Base-by-base conservation (phyloP, 805 yeast species). In the Ogataea minuta region DNA sequence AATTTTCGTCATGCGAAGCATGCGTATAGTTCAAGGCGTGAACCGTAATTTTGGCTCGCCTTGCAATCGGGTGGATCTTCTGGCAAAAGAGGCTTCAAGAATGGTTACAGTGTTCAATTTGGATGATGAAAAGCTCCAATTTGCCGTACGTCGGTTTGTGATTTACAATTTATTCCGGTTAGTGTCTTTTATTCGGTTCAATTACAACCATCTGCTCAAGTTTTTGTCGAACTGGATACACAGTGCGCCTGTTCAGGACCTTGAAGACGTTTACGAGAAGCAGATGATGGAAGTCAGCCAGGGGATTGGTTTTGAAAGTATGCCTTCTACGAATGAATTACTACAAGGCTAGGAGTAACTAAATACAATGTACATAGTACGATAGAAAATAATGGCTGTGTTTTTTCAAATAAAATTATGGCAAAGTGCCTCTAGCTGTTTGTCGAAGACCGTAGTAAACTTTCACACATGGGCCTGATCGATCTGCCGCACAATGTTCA, bases 21-120 rank as follows among this genome's bases (percentile, higher is more conserved):
- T 83, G 83, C 66, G 90, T 44, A 83, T 84, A 67, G 72, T 85
- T 35, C 91, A 84, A 56, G 79, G 79, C 16, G 60, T 81, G 46
- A 84, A 85, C 56, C 77, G 76, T 48, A 64, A 64, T 24, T 76
- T 74, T 55, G 86, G 82, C 4, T 75, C 87, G 11, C 91, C 90
- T 0, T 81, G 83, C n/a, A 84, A 84, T 56, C 68, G 93, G 41
- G 62, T 84, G 48, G 79, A 78, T 42, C 54, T 81, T 20, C 65
- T 84, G 38, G 84, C 85, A 0, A 60, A 66, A 11, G 79, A 76
- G 50, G 86, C 87, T 23, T 54, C 54, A 15, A 49, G 38, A 26
- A 43, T 56, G 9, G 58, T 60, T 19, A 42, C 30, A 7, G 19
- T 41, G 21, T 43, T 40, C 17, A 43, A 47, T 20, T 28, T 39